These are phyloP conservation scores for Nakazawaea sp. DNA, from an alignment of 805 yeast species.

Conservation along the genomic window DNA sequence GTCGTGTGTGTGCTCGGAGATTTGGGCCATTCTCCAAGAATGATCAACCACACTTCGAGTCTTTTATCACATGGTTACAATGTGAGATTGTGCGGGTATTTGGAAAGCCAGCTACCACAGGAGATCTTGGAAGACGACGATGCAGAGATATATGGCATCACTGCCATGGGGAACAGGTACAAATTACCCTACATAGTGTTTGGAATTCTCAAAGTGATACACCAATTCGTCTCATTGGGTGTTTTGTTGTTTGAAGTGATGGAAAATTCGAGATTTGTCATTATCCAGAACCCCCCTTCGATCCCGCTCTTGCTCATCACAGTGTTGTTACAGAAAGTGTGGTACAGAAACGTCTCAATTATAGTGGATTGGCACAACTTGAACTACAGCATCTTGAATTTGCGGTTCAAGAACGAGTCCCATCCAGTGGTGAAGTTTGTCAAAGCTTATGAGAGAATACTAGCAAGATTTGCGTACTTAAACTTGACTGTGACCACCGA, in stretches of 20 bases:
- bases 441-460: constrained; percentile 52
- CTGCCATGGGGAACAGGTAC: constrained; percentile 28
- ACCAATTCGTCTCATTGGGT: constrained; percentile 45
- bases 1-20: constrained; percentile 87
- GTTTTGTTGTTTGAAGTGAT: constrained; percentile 43
- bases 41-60: constrained; percentile 82
- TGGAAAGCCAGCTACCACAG: constrained; percentile 47
- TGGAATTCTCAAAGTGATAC: constrained; percentile 49
- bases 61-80: constrained; percentile 62
- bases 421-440: constrained; percentile 62
- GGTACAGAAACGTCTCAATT: constrained; percentile 48
- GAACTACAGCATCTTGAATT: constrained; percentile 73
- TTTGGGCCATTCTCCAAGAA: constrained; percentile 91
- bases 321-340: constrained; percentile 39
- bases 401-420: constrained; percentile 44
- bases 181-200: constrained; percentile 49
- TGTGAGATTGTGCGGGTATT: constrained; percentile 83
- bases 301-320: constrained; percentile 72
- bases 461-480: constrained; percentile 59
- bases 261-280: constrained; percentile 52
- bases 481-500: constrained; percentile 76
- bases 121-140: constrained; percentile 43
- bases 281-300: constrained; percentile 91
- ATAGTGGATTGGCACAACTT: constrained; percentile 96
- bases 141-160: constrained; percentile 43